Percentiles rank a stretch among this genome's conserved stretches.
Evolutionary conservation across 1,284 basidiomycete genomes (phyloP).

Genomic region (Omphalotus olearius): DNA sequence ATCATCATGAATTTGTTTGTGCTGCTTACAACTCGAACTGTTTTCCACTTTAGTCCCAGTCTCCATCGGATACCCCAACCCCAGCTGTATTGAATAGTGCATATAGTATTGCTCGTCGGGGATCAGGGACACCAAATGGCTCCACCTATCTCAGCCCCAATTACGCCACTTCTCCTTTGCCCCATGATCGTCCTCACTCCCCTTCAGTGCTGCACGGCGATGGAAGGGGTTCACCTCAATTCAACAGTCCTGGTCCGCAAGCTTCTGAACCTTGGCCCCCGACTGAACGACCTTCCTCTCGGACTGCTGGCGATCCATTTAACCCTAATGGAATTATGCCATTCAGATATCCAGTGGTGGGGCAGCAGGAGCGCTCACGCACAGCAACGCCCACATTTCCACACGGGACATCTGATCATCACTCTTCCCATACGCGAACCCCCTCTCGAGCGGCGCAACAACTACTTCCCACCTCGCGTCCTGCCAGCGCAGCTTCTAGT

Average conservation of each 20-base stretch:
- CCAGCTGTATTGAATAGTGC: slow-evolving; percentile 7
- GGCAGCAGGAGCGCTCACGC: no score
- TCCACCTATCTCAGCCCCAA: neutral
- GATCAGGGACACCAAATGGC: neutral
- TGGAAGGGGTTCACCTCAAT: no score
- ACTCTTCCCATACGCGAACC: no score
- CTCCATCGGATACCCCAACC: slow-evolving; percentile 10
- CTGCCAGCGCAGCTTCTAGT: slow-evolving; percentile 1
- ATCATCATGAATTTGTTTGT: neutral
- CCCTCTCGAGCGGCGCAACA: no score
- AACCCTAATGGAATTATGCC: no score
- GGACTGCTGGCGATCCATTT: no score
- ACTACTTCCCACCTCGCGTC: neutral
- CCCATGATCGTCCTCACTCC: neutral
- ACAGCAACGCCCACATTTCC: no score
- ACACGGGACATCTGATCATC: no score
- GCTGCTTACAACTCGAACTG: neutral
- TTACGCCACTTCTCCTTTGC: neutral
- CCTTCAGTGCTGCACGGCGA: neutral
- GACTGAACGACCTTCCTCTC: no score
- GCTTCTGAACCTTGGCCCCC: no score
- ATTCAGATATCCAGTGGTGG: no score
- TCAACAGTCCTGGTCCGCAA: no score
- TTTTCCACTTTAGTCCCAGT: slow-evolving; percentile 8
- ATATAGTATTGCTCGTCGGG: neutral